Evolutionary conservation across 2,329 filamentous ascomycete species (phyloP).

Genomic region (Colletotrichum viniferum): DNA sequence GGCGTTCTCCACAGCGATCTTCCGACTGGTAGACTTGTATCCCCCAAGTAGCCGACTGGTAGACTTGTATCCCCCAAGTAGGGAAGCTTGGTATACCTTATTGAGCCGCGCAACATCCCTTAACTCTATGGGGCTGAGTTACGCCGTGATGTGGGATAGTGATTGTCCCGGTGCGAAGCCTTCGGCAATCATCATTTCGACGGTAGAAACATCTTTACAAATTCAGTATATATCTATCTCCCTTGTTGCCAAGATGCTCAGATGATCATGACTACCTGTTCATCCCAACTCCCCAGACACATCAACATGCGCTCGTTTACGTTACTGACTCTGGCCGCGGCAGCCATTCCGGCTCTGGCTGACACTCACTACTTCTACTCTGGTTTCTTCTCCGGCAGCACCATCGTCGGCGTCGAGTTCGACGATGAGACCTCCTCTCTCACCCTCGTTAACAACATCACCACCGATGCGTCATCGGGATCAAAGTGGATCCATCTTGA

Average conservation of each 20-base stretch:
- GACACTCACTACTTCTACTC: slow-evolving; percentile 12
- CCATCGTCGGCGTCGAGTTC: slow-evolving; percentile 23
- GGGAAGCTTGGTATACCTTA: slow-evolving; percentile 12
- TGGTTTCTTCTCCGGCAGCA: slow-evolving; percentile 4
- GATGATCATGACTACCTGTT: neutral
- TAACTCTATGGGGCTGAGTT: neutral
- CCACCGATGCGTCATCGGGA: slow-evolving; percentile 20
- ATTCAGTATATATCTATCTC: neutral
- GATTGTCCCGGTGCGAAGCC: neutral
- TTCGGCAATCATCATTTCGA: neutral
- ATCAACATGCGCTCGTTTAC: neutral
- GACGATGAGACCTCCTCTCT: slow-evolving; percentile 26
- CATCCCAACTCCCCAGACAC: neutral
- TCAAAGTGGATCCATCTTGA: slow-evolving; percentile 27
- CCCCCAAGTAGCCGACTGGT: neutral
- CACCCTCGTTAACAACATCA: slow-evolving; percentile 25
- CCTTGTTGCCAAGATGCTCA: neutral
- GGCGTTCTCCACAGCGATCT: neutral
- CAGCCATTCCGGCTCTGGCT: neutral
- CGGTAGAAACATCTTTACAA: neutral
- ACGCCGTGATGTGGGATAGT: slow-evolving; percentile 5
- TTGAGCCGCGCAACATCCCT: slow-evolving; percentile 1
- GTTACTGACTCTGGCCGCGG: neutral
- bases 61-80: neutral
- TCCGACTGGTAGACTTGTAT: neutral